phyloP scores from a whole-genome alignment of 192 early-diverging fungal genomes.

The Umbelopsis sp. region DNA sequence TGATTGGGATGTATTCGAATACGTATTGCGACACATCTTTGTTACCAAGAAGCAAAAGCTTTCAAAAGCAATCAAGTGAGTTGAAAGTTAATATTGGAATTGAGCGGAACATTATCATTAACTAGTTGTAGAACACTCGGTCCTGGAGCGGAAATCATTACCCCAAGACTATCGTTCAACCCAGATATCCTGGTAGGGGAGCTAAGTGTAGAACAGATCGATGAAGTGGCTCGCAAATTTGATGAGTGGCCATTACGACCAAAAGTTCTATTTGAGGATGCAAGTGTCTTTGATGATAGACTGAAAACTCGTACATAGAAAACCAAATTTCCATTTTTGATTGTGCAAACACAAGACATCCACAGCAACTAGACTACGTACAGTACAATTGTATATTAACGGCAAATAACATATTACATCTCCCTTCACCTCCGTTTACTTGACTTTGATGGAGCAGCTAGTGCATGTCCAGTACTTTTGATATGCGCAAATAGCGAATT shows the following conservation, averaged over 20 bases:
- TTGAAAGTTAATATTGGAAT: background rate
- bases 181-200: constrained; percentile 39
- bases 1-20: constrained; percentile 45
- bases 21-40: constrained; percentile 40
- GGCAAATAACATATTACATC: background rate
- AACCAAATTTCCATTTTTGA: background rate
- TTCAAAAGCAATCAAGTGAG: constrained; percentile 40
- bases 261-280: constrained; percentile 46
- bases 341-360: background rate
- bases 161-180: constrained; percentile 48
- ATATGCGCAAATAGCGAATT: constrained; percentile 92
- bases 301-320: constrained; percentile 16
- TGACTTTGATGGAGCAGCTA: constrained; percentile 34
- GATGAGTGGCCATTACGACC: constrained; percentile 58
- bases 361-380: background rate
- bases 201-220: constrained; percentile 45
- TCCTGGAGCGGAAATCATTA: constrained; percentile 54
- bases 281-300: constrained; percentile 30
- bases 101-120: background rate
- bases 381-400: background rate
- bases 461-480: constrained; percentile 83
- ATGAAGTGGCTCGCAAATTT: constrained; percentile 53
- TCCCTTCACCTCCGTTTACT: constrained; percentile 16
- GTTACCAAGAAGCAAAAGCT: constrained; percentile 36
- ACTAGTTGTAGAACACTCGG: constrained; percentile 40